These are phyloP conservation scores for Puccinellia tenuiflora DNA, from an alignment of 176 grass and related monocot species.

Conservation along the genomic window DNA sequence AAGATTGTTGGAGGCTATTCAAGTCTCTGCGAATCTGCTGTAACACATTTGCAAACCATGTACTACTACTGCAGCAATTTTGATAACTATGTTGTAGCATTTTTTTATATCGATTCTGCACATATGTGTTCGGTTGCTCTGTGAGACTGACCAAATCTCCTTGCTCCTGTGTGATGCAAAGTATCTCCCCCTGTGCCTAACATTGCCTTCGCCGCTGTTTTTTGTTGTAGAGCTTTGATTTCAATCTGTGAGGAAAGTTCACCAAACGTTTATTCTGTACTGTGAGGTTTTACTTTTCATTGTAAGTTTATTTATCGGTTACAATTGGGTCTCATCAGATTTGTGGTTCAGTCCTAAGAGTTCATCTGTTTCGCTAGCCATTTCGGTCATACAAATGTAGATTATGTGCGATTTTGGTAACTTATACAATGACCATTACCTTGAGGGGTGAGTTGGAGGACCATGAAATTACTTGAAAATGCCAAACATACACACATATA, in stretches of 20 bases:
- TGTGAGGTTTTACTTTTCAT: background rate
- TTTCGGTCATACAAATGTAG: background rate
- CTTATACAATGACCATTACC: background rate
- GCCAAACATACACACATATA: background rate
- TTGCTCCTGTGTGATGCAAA: background rate
- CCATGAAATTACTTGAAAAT: background rate
- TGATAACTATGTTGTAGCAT: background rate
- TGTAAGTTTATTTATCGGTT: background rate
- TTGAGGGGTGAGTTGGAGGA: background rate
- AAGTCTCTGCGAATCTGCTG: background rate
- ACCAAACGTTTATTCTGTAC: background rate
- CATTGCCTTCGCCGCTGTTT: too few species aligned
- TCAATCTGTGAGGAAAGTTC: background rate
- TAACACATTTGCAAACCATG: background rate
- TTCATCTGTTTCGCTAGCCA: background rate
- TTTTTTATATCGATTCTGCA: slow-evolving; percentile 8
- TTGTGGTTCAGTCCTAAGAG: background rate
- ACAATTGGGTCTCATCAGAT: background rate
- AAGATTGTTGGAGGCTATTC: background rate
- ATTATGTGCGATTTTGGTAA: background rate
- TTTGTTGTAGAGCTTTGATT: background rate
- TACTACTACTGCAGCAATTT: slow-evolving; percentile 25
- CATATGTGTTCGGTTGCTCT: background rate
- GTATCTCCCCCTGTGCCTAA: background rate
- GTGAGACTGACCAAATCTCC: background rate